These are phyloP conservation scores for Rhododendron vialii DNA, from an alignment of 148 eudicot species.

Conservation along the genomic window DNA sequence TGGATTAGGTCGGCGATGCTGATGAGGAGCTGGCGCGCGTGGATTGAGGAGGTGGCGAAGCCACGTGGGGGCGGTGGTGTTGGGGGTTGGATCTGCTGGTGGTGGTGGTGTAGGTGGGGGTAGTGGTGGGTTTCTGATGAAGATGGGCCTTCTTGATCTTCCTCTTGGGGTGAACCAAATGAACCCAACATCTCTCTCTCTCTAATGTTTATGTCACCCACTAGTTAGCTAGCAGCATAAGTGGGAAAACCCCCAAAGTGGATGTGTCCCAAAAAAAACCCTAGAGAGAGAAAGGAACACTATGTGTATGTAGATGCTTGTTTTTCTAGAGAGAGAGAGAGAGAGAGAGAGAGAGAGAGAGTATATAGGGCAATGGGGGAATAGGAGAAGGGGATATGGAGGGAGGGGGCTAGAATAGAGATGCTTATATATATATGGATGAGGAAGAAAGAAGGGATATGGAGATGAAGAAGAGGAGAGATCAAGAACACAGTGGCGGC, in stretches of 20 bases:
- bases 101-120: constrained; percentile 13
- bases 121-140: constrained; percentile 11
- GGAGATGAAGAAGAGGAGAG: neutral
- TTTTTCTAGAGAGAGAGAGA: neutral
- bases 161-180: constrained; percentile 23
- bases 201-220: neutral
- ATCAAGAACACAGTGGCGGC: too few relatives aligned
- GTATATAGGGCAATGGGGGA: neutral
- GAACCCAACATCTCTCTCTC: constrained; percentile 24
- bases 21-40: constrained; percentile 56
- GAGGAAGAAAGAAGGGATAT: neutral
- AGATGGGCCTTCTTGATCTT: constrained; percentile 19
- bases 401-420: neutral
- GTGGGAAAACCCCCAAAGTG: neutral
- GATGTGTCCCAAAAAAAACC: neutral
- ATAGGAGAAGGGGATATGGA: neutral
- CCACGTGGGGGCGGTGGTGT: neutral
- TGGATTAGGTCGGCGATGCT: constrained; percentile 70
- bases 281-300: constrained; percentile 8
- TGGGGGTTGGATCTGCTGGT: constrained; percentile 13
- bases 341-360: neutral
- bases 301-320: neutral
- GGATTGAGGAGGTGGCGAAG: constrained; percentile 29
- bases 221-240: neutral
- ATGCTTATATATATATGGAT: neutral